Conservation (phyloP, 2,329 filamentous ascomycete species). For the Davidsoniella eucalypti region DNA sequence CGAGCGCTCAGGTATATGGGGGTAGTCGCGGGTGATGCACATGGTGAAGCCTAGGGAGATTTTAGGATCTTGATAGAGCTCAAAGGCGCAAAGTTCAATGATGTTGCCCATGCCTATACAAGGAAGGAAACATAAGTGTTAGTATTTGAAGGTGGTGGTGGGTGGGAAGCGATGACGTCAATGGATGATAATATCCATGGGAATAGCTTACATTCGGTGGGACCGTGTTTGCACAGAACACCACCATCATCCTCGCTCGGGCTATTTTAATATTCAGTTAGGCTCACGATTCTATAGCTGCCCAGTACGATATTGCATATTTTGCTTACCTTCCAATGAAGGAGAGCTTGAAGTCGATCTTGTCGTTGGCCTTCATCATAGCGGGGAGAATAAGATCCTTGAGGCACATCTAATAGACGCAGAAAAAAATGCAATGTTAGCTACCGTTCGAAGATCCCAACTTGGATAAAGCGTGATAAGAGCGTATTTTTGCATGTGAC, state of each 20-base stretch:
- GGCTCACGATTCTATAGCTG: not conserved
- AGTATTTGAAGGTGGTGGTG: not conserved
- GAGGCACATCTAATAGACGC: constrained; percentile 46
- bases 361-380: constrained; percentile 67
- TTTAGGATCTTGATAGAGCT: constrained; percentile 71
- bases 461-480: not conserved
- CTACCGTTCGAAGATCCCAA: not conserved
- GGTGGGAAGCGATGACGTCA: not conserved
- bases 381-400: constrained; percentile 64
- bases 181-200: no score
- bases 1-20: constrained; percentile 58
- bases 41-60: constrained; percentile 84
- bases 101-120: constrained; percentile 64
- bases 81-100: constrained; percentile 75
- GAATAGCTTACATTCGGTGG: constrained; percentile 47
- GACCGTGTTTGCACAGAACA: constrained; percentile 77
- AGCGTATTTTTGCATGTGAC: not conserved
- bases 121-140: not conserved
- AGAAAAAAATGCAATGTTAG: not conserved
- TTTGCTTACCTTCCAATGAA: constrained; percentile 62
- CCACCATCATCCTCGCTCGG: constrained; percentile 57
- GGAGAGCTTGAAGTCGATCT: constrained; percentile 80
- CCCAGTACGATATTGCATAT: not conserved
- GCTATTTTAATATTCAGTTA: constrained; percentile 19
- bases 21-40: constrained; percentile 66